Percentiles rank a stretch among this genome's conserved stretches.
phyloP scores from a whole-genome alignment of 352 stramenopile species.

The Phytopythium oedochilum region DNA sequence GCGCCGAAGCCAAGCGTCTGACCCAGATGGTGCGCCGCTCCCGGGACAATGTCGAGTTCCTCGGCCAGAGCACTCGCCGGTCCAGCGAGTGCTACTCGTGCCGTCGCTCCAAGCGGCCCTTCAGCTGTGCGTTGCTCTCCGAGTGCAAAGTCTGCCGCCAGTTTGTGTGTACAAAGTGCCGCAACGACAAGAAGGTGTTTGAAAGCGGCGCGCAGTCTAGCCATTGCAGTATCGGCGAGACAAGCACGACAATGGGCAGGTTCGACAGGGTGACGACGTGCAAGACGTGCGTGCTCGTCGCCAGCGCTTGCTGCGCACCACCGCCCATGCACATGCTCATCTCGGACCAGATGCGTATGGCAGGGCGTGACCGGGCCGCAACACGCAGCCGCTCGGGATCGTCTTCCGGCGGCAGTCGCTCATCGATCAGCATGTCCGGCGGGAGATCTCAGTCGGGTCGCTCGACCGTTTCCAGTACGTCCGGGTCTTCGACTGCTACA shows the following conservation, averaged over 20 bases:
- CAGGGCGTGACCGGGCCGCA: background rate
- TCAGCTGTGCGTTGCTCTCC: conserved; percentile 16
- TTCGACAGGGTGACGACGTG: conserved; percentile 27
- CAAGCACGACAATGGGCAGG: conserved; percentile 5
- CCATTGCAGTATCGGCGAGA: background rate
- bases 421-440: background rate
- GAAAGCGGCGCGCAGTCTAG: conserved; percentile 11
- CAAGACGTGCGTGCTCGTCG: conserved; percentile 31
- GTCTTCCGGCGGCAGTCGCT: background rate
- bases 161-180: conserved; percentile 42
- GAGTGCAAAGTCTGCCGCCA: conserved; percentile 43
- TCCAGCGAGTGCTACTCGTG: conserved; percentile 19
- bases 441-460: background rate
- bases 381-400: background rate
- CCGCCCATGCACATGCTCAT: conserved; percentile 20
- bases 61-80: conserved; percentile 7
- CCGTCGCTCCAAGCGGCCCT: conserved; percentile 33
- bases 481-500: background rate
- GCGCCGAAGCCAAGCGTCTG: conserved; percentile 40
- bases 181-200: conserved; percentile 39
- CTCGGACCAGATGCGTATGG: conserved; percentile 8
- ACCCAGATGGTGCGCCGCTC: conserved; percentile 34
- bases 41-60: conserved; percentile 25
- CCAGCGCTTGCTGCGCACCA: conserved; percentile 15
- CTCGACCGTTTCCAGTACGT: background rate